A percentile compares a stretch with the other conserved stretches of the same genome.
These are phyloP conservation scores for Trichoderma oligosporum DNA, from an alignment of 2,329 filamentous ascomycete genomes.

Conservation along the genomic window DNA sequence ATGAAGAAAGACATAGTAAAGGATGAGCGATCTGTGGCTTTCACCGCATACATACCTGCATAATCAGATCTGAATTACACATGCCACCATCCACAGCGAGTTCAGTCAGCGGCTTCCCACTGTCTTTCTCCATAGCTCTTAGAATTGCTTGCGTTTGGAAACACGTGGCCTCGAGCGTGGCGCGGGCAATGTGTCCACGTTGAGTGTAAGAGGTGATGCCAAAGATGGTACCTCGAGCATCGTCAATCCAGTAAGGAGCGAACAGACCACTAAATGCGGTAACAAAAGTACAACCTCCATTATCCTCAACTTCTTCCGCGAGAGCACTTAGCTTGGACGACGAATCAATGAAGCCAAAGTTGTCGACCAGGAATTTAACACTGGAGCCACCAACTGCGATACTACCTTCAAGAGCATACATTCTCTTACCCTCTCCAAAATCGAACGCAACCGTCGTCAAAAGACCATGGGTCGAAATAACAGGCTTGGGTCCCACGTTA, in stretches of 20 bases:
- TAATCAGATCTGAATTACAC: slow-evolving; percentile 75
- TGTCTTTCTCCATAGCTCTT: slow-evolving; percentile 76
- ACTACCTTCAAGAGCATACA: slow-evolving; percentile 74
- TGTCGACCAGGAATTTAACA: slow-evolving; percentile 64
- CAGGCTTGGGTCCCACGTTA: slow-evolving; percentile 75
- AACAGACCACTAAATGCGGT: slow-evolving; percentile 79
- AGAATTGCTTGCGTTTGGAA: slow-evolving; percentile 82
- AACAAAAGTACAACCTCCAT: slow-evolving; percentile 72
- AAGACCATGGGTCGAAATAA: slow-evolving; percentile 73
- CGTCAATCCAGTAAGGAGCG: slow-evolving; percentile 82
- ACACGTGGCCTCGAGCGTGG: slow-evolving; percentile 76
- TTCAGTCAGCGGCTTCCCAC: slow-evolving; percentile 65
- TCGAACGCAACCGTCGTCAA: slow-evolving; percentile 75
- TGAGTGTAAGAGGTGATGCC: slow-evolving; percentile 75
- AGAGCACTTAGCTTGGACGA: slow-evolving; percentile 44
- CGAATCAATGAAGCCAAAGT: slow-evolving; percentile 52
- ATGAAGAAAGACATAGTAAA: too few species aligned
- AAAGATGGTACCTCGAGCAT: slow-evolving; percentile 75
- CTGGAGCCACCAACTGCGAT: slow-evolving; percentile 74
- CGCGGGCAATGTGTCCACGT: slow-evolving; percentile 72
- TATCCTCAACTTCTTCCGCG: slow-evolving; percentile 56
- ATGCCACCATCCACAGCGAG: slow-evolving; percentile 82
- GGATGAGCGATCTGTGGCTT: too few species aligned
- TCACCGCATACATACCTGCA: slow-evolving; percentile 52
- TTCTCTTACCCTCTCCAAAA: slow-evolving; percentile 62